phyloP scores from a whole-genome alignment of 768 basidiomycete species.

The Hygrocybe coccinea region DNA sequence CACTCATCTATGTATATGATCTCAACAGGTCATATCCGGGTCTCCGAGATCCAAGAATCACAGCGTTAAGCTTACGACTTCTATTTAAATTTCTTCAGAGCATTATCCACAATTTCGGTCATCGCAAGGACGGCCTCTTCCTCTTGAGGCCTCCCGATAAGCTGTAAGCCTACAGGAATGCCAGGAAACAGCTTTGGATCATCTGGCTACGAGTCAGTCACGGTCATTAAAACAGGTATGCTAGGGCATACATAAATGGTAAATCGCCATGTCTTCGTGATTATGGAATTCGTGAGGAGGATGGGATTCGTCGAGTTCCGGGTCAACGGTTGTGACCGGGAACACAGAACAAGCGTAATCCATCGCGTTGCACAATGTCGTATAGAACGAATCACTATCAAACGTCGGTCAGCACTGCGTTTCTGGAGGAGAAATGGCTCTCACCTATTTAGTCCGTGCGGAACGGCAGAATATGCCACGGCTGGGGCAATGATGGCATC shows the following conservation, averaged over 20 bases:
- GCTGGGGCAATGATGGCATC: slow-evolving; percentile 69
- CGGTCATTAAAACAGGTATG: slow-evolving; percentile 15
- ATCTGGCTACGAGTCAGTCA: slow-evolving; percentile 40
- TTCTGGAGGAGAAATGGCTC: neutral
- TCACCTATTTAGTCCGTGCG: slow-evolving; percentile 49
- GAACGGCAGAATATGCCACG: slow-evolving; percentile 59
- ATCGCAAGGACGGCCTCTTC: slow-evolving; percentile 68
- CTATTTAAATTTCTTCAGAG: slow-evolving; percentile 55
- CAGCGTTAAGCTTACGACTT: slow-evolving; percentile 45
- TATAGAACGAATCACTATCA: slow-evolving; percentile 44
- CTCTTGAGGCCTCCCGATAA: slow-evolving; percentile 65
- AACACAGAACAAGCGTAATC: slow-evolving; percentile 58
- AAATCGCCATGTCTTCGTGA: slow-evolving; percentile 47
- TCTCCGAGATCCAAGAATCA: too few species aligned
- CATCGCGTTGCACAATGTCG: slow-evolving; percentile 58
- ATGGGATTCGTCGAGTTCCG: slow-evolving; percentile 43
- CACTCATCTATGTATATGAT: too few species aligned
- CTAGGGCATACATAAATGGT: slow-evolving; percentile 48
- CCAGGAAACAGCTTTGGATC: slow-evolving; percentile 50
- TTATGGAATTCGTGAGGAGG: slow-evolving; percentile 49
- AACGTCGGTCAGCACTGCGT: slow-evolving; percentile 22
- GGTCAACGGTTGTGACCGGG: slow-evolving; percentile 62
- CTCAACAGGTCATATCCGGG: too few species aligned
- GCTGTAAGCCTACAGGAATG: slow-evolving; percentile 61
- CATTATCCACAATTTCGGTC: slow-evolving; percentile 59